These are phyloP conservation scores for Cordia subcordata DNA, from an alignment of 257 asterid species.

Conservation along the genomic window DNA sequence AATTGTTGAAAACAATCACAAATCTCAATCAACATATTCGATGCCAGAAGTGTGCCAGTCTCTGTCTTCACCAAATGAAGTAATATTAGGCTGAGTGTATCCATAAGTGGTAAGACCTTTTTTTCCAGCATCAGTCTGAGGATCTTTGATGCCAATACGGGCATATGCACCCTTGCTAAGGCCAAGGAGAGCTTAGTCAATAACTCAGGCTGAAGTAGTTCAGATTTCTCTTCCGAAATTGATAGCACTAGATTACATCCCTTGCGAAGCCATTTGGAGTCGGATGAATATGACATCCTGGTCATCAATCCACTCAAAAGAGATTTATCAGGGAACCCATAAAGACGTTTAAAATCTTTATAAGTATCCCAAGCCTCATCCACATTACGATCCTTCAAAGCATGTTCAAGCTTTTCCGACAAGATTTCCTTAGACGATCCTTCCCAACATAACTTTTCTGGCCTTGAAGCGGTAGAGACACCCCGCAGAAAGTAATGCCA, in stretches of 20 bases:
- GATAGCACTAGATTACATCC: constrained; percentile 53
- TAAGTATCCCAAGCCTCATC: constrained; percentile 67
- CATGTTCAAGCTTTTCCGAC: constrained; percentile 50
- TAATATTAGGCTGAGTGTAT: constrained; percentile 38
- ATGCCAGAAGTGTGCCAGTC: constrained; percentile 49
- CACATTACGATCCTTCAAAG: constrained; percentile 54
- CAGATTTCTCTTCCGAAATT: constrained; percentile 47
- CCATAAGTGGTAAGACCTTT: constrained; percentile 44
- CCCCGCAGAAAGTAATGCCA: not conserved
- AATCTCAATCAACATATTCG: constrained; percentile 65
- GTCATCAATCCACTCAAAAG: constrained; percentile 46
- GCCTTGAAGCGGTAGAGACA: not conserved
- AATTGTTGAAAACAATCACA: constrained; percentile 19
- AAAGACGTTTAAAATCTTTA: constrained; percentile 47
- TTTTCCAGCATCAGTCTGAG: constrained; percentile 56
- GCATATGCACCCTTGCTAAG: constrained; percentile 72
- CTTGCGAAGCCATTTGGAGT: constrained; percentile 48
- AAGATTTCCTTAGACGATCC: constrained; percentile 36
- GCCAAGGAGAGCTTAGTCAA: constrained; percentile 62
- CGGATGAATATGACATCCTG: constrained; percentile 57
- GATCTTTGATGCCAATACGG: constrained; percentile 43
- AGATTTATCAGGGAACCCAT: constrained; percentile 59
- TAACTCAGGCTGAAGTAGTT: constrained; percentile 36
- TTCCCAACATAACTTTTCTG: constrained; percentile 31
- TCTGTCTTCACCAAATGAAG: constrained; percentile 72